phyloP scores from a whole-genome alignment of 805 yeast species.

The Metschnikowia sp. region DNA sequence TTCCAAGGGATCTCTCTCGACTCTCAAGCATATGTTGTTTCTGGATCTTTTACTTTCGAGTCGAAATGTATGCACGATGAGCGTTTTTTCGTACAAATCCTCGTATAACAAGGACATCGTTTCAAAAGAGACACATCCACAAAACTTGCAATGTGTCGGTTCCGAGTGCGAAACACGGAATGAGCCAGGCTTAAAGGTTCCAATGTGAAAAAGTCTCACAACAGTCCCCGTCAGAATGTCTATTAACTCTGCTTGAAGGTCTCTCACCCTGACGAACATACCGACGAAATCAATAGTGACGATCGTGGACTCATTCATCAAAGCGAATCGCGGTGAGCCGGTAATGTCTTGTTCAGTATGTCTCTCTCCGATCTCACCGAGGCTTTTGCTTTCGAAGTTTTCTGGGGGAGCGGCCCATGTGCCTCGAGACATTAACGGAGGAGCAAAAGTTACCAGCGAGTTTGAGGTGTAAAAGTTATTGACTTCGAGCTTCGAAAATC shows the following conservation, averaged over 20 bases:
- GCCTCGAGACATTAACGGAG: constrained; percentile 18
- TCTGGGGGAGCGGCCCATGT: constrained; percentile 1
- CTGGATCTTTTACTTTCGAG: constrained; percentile 68
- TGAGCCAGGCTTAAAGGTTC: constrained; percentile 55
- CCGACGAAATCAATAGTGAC: constrained; percentile 69
- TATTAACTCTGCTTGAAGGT: constrained; percentile 57
- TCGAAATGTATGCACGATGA: constrained; percentile 70
- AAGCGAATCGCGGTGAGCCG: not conserved
- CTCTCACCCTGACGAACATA: constrained; percentile 61
- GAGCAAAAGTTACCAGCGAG: constrained; percentile 13
- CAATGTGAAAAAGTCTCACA: constrained; percentile 58
- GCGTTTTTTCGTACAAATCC: constrained; percentile 50
- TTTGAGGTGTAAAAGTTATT: constrained; percentile 5
- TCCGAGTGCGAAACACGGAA: constrained; percentile 75
- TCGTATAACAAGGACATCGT: constrained; percentile 73
- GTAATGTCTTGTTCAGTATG: not conserved
- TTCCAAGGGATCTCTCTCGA: constrained; percentile 90
- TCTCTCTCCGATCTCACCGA: not conserved
- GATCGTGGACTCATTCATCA: constrained; percentile 37
- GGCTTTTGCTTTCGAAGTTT: not conserved
- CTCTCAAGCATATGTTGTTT: constrained; percentile 77
- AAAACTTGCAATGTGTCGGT: constrained; percentile 85
- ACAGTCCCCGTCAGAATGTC: constrained; percentile 79
- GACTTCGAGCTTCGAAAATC: constrained; percentile 42
- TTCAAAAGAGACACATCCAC: constrained; percentile 82